Conservation (phyloP, 2,329 filamentous ascomycete species). For the Acrodontium crateriforme region DNA sequence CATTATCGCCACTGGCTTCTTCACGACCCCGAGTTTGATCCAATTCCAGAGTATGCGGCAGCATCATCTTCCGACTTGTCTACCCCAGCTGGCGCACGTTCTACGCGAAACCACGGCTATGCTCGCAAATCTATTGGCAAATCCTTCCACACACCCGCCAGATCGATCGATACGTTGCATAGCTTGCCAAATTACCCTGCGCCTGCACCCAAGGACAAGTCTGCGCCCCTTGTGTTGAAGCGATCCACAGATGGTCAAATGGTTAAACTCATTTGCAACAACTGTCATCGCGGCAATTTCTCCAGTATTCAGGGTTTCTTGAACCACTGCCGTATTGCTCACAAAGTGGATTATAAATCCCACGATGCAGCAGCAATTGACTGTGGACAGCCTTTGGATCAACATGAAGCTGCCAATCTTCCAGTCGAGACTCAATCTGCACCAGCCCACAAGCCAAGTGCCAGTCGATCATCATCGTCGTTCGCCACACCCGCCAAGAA, state of each 20-base stretch:
- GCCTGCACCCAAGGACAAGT: constrained; percentile 55
- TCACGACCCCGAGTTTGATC: constrained; percentile 72
- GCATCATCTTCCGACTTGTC: constrained; percentile 4
- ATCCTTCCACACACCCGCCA: constrained; percentile 44
- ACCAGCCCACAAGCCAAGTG: constrained; percentile 5
- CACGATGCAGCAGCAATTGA: constrained; percentile 86
- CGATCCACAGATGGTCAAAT: constrained; percentile 67
- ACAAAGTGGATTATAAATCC: constrained; percentile 85
- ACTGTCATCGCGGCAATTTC: constrained; percentile 83
- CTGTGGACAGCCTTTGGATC: constrained; percentile 70
- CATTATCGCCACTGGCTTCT: constrained; percentile 96
- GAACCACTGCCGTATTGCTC: constrained; percentile 94
- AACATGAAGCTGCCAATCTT: constrained; percentile 37
- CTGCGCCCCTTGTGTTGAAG: constrained; percentile 68
- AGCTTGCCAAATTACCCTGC: constrained; percentile 54
- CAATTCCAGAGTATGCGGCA: constrained; percentile 21
- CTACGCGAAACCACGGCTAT: constrained; percentile 61
- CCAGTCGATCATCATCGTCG: constrained; percentile 5
- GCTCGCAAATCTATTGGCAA: constrained; percentile 38
- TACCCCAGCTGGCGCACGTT: constrained; percentile 48
- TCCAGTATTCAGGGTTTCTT: constrained; percentile 98
- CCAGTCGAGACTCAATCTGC: constrained; percentile 14
- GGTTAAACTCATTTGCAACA: constrained; percentile 77
- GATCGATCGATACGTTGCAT: constrained; percentile 38
- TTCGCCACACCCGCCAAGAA: constrained; percentile 9